Evolutionary conservation across 2,329 filamentous ascomycete genomes (phyloP), one percentile per base, ranked within the genome.

Genomic region (Trichoderma asperellum): DNA sequence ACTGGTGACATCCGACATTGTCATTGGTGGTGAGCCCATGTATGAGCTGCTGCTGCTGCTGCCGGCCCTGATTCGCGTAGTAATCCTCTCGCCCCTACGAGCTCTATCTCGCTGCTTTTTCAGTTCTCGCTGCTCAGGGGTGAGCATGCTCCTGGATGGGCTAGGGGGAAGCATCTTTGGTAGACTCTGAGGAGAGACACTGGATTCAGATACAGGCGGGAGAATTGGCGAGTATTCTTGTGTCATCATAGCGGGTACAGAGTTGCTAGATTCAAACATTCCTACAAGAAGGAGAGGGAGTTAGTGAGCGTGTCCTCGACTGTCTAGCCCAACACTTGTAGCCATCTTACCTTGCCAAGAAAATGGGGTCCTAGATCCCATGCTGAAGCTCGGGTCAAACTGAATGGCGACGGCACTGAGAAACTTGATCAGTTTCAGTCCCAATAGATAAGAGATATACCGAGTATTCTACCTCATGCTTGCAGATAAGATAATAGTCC

Each of bases 51-150:
- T 87, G 75, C 82, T 84, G 37, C 29, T 66, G 16, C 47, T 49
- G n/a, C 47, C 47, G 40, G 53, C 37, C 65, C 87, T 84, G 71
- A 84, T 80, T 70, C 87, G 83, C 10, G 79, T 77, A 3, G 83
- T 81, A 18, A 85, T 77, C 75, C 89, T 90, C 7, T 85, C 85
- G 72, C 88, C 86, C 73, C 88, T 82, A 69, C 88, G 84, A 56
- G 82, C 85, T 73, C 85, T 86, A 72, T 89, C 87, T 71, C 84
- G 83, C 74, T 90, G 87, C 70, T 87, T 83, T 79, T 88, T 89
- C 53, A 89, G 76, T 74, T 89, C 87, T 71, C 88, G 84, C 76
- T 89, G 87, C 75, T 89, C 87, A 7, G 86, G 80, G 6, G 86
- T 87, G 75, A 89, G 81, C 47, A 80, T 81, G 57, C 79, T 79